Percentiles rank a stretch among this genome's conserved stretches.
phyloP scores from a whole-genome alignment of 441 rosid genomes.

The Brassica hybrid region DNA sequence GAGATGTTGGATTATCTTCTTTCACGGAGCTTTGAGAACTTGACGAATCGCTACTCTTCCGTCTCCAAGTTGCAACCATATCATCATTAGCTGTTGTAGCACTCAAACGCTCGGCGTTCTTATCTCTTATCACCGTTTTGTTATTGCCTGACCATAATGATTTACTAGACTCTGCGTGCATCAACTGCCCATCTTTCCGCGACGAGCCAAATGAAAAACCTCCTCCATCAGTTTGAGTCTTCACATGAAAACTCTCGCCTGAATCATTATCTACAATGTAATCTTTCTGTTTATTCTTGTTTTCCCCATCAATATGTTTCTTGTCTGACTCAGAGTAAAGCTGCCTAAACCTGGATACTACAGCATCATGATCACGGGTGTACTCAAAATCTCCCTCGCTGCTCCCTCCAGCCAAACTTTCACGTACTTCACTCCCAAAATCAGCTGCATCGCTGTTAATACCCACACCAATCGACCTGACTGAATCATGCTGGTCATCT shows the following conservation, averaged over 20 bases:
- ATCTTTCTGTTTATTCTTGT: constrained; percentile 52
- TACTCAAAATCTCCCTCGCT: constrained; percentile 88
- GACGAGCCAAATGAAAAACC: constrained; percentile 84
- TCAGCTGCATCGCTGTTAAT: constrained; percentile 92
- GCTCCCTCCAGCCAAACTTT: constrained; percentile 86
- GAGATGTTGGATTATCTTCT: constrained; percentile 70
- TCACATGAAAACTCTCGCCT: constrained; percentile 48
- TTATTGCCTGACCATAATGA: constrained; percentile 68
- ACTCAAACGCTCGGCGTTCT: constrained; percentile 54
- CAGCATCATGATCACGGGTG: constrained; percentile 66
- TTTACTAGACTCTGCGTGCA: constrained; percentile 67
- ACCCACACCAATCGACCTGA: constrained; percentile 97
- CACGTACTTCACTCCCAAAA: constrained; percentile 82
- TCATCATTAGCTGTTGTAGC: constrained; percentile 71
- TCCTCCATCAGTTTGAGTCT: constrained; percentile 66
- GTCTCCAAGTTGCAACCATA: constrained; percentile 76
- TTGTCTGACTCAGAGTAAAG: constrained; percentile 59
- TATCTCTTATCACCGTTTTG: constrained; percentile 51
- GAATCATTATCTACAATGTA: constrained; percentile 57
- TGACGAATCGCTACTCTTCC: constrained; percentile 79
- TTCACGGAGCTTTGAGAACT: constrained; percentile 82
- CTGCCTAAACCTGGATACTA: constrained; percentile 55
- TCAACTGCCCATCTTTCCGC: constrained; percentile 60
- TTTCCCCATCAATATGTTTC: constrained; percentile 53
- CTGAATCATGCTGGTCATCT: constrained; percentile 90